Evolutionary conservation across 306 rosid species (phyloP).

Genomic region (Chamaecrista fasciculata): DNA sequence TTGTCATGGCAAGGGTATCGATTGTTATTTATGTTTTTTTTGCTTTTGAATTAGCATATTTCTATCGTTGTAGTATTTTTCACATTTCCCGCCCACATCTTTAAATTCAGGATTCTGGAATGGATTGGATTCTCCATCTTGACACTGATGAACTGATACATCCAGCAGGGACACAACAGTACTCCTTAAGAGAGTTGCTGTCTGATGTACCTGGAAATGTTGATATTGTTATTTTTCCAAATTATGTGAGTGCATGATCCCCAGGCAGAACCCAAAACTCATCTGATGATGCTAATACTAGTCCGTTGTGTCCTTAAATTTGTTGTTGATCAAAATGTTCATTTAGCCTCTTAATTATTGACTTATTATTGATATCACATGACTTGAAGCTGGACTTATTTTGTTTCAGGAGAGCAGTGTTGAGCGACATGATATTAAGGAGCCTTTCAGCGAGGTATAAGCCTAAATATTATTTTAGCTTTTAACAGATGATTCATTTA

Average conservation of each 20-base stretch:
- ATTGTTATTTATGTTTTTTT: conserved; percentile 25
- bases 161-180: conserved; percentile 73
- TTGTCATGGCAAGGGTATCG: conserved; percentile 94
- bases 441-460: conserved; percentile 97
- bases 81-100: conserved; percentile 16
- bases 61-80: conserved; percentile 2
- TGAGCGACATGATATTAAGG: conserved; percentile 80
- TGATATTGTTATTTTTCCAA: conserved; percentile 91
- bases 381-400: conserved; percentile 28
- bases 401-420: conserved; percentile 89
- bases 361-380: conserved; percentile 16
- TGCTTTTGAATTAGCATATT: neutral
- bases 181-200: conserved; percentile 81
- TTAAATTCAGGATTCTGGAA: conserved; percentile 60
- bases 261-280: conserved; percentile 5
- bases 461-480: conserved; percentile 16
- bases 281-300: neutral
- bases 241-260: conserved; percentile 68
- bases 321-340: conserved; percentile 20
- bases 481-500: neutral
- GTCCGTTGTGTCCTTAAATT: neutral
- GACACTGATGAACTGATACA: conserved; percentile 84
- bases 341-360: conserved; percentile 13
- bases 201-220: conserved; percentile 83
- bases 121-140: conserved; percentile 97